Evolutionary conservation across 148 eudicot species (phyloP), one percentile per base, ranked within the genome.

Genomic region (Linanthus parryae): DNA sequence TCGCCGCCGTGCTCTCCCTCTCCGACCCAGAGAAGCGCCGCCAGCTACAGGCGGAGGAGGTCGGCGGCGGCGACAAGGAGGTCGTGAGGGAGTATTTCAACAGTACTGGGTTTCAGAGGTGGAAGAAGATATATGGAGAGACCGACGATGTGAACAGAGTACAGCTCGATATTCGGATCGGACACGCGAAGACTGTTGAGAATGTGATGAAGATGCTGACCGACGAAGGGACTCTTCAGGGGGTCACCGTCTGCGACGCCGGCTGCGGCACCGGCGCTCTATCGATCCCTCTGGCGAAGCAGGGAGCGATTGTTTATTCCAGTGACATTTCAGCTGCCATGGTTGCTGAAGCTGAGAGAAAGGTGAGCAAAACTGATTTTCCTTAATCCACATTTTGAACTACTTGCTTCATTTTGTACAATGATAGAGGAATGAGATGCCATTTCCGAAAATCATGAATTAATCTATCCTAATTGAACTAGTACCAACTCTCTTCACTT

Each of bases 51-150:
- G 99, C 99, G 35, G 88, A 73, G 70, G 84, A 81, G 55, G 96
- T 92, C 1, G 94, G 95, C 9, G 99, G 99, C 11, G 88, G 84
- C 0, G 99, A 92, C 47, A 92, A 92, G 81, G 99, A 92, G 69
- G 99, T 92, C 26, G 99, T 92, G 16, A 51, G 70, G 38, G 91
- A 92, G 71, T 92, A 92, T 73, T 92, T 92, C 57, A 92, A 88
- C 36, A 74, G 64, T 10, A 78, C 88, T 0, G 99, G 99, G 52
- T 92, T 82, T 33, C 85, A 88, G 64, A 34, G 99, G 56, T 92
- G 99, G 99, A 75, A 67, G 77, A 92, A 83, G 73, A 92, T 92
- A 0, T 92, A 92, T 14, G 99, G 99, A 0, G 96, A 84, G 1
- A 74, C 83, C 1, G 99, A 88, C 25, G 96, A 92, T 23, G 99